phyloP scores from a whole-genome alignment of 2,329 filamentous ascomycete species.

The Ceratocystis colombiana region DNA sequence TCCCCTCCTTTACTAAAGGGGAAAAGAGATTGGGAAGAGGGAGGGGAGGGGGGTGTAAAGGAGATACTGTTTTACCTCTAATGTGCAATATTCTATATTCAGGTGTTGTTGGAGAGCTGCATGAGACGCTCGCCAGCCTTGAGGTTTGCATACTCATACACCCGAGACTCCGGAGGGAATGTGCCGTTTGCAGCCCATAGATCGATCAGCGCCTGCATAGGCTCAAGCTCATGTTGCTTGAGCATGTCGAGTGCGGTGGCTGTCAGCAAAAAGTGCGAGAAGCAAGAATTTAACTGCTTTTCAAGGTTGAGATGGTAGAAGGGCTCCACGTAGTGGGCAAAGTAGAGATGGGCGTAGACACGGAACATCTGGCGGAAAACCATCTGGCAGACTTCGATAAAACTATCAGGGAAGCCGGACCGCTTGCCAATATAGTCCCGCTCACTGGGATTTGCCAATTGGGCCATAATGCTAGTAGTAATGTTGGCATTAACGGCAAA shows the following conservation, averaged over 20 bases:
- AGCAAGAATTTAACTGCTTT: slow-evolving; percentile 77
- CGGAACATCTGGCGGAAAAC: slow-evolving; percentile 99
- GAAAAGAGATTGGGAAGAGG: too few species aligned
- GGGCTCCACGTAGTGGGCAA: slow-evolving; percentile 80
- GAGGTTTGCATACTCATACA: slow-evolving; percentile 55
- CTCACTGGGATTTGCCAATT: slow-evolving; percentile 52
- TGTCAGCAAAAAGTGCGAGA: slow-evolving; percentile 73
- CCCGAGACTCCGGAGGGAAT: slow-evolving; percentile 65
- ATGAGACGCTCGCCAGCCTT: slow-evolving; percentile 50
- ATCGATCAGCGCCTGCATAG: slow-evolving; percentile 89
- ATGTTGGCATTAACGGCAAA: slow-evolving; percentile 53
- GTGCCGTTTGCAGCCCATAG: slow-evolving; percentile 84
- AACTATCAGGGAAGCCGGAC: slow-evolving; percentile 84
- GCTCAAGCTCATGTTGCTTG: slow-evolving; percentile 80
- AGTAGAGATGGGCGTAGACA: slow-evolving; percentile 95
- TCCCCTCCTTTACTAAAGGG: background rate
- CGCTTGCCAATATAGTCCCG: slow-evolving; percentile 78
- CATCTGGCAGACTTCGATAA: slow-evolving; percentile 79
- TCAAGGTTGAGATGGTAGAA: slow-evolving; percentile 75
- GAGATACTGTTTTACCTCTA: background rate
- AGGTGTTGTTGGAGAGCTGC: slow-evolving; percentile 34
- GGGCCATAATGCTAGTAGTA: slow-evolving; percentile 49
- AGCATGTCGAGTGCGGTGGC: slow-evolving; percentile 75
- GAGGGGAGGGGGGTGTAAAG: background rate
- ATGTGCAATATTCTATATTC: background rate